Evolutionary conservation across 1,284 basidiomycete genomes (phyloP).

Genomic region (Schizophyllum amplum): DNA sequence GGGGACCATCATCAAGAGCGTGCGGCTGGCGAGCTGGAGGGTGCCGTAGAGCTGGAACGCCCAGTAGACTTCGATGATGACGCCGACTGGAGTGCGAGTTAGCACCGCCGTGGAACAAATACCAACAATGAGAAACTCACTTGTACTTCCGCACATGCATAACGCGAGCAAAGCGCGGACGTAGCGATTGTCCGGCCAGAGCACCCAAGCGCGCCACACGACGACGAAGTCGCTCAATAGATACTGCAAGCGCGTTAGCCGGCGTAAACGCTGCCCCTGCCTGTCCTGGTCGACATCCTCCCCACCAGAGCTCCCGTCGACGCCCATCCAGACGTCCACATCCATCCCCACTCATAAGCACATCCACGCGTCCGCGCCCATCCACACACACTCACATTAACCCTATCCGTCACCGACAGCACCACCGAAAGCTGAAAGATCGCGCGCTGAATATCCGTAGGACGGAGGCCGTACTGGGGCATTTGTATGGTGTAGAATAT

Average conservation of each 20-base stretch:
- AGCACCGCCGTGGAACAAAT: not conserved
- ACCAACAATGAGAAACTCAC: slow-evolving; percentile 1
- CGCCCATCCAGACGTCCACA: too few relatives aligned
- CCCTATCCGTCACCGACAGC: not conserved
- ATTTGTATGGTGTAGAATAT: not conserved
- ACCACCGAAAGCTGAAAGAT: not conserved
- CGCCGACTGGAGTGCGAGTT: slow-evolving; percentile 4
- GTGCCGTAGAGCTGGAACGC: slow-evolving; percentile 5
- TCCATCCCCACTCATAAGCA: too few relatives aligned
- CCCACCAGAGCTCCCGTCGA: too few relatives aligned
- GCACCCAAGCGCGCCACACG: slow-evolving; percentile 10
- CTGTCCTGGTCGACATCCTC: too few relatives aligned
- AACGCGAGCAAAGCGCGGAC: slow-evolving; percentile 7
- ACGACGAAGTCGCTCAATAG: slow-evolving; percentile 10
- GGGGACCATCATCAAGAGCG: slow-evolving; percentile 9
- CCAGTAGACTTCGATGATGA: slow-evolving; percentile 7
- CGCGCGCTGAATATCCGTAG: not conserved
- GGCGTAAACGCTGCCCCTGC: too few relatives aligned
- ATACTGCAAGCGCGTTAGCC: slow-evolving; percentile 4
- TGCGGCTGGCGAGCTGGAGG: not conserved
- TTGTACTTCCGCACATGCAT: slow-evolving; percentile 6
- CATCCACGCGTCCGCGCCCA: too few relatives aligned
- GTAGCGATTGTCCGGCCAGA: slow-evolving; percentile 8
- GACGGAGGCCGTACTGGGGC: not conserved
- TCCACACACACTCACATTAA: not conserved